Conservation (phyloP, 495 filamentous ascomycete species). For the Friedmanniomyces endolithicus region DNA sequence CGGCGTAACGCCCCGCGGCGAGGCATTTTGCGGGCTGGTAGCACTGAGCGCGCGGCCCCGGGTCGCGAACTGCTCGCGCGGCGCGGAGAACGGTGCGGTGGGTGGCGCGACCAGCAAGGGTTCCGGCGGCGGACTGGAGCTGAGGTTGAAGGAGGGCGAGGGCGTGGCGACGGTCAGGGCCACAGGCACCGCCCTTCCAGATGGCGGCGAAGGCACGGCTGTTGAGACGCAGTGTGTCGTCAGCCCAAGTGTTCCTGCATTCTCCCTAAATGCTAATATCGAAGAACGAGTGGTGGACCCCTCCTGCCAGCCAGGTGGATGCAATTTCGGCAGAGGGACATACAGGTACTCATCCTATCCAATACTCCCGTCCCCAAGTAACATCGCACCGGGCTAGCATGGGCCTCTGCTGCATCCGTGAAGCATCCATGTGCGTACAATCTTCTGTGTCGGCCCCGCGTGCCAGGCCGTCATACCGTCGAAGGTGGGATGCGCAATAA, state of each 20-base stretch:
- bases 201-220: conserved; percentile 13
- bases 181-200: conserved; percentile 1
- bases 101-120: conserved; percentile 14
- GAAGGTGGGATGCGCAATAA: neutral
- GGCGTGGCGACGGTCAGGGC: neutral
- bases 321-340: conserved; percentile 8
- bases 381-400: neutral
- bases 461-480: neutral
- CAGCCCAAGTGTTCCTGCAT: conserved; percentile 9
- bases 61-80: conserved; percentile 25
- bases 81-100: conserved; percentile 15
- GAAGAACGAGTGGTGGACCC: neutral
- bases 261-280: neutral
- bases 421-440: no score
- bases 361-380: neutral
- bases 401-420: neutral
- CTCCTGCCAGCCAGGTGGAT: neutral
- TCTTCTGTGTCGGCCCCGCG: neutral
- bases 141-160: conserved; percentile 1
- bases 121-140: conserved; percentile 15
- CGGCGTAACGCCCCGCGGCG: conserved; percentile 26
- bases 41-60: conserved; percentile 28
- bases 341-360: conserved; percentile 13
- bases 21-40: conserved; percentile 18
- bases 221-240: conserved; percentile 12